Base-by-base conservation (phyloP, 768 basidiomycete species). In the Lactifluus rugatus region DNA sequence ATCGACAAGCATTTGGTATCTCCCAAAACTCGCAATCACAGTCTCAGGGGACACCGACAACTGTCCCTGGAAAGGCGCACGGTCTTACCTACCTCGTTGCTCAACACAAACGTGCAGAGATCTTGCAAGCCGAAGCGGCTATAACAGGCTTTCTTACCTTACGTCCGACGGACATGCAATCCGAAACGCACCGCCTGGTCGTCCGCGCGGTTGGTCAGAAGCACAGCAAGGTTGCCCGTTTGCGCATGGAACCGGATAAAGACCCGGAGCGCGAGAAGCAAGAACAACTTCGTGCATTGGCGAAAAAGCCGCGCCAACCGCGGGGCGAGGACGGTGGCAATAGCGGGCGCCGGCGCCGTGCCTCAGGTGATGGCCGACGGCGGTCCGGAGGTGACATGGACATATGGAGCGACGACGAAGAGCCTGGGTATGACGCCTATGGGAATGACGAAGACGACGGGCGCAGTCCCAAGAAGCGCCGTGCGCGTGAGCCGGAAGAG, bases 41-140 rank as follows among this genome's bases (percentile, higher is more conserved):
- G 62, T 65, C 68, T 7, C 62, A 71, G 37, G 49, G 66, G 26
- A 49, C 34, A 10, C 42, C 52, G 10, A 45, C 32, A 16, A 3
- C 32, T 45, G 45, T 70, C 34, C 63, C 62, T 58, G 64, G 67
- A 51, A 83, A 80, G 67, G 75, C 81, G 6, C 85, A 90, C 67
- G 88, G 90, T 32, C 76, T 93, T 47, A 89, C 91, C 25, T 93
- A 93, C 71, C 84, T 93, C 63, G 87, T 92, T 56, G 90, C 89
- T 16, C 89, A 93, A 66, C 91, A 88, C 71, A 89, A 91, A 69
- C 82, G 85, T 46, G 85, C 87, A 2, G 83, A 87, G 63, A 84
- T 94, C 17, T 77, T 91, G n/a, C 92, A 94, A 70, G 79, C 89
- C 25, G 91, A 93, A 68, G 85, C 88, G 2, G 74, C 86, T 58